A percentile compares a stretch with the other conserved stretches of the same genome.
phyloP scores from a whole-genome alignment of 148 eudicot species.

The Rhododendron molle region DNA sequence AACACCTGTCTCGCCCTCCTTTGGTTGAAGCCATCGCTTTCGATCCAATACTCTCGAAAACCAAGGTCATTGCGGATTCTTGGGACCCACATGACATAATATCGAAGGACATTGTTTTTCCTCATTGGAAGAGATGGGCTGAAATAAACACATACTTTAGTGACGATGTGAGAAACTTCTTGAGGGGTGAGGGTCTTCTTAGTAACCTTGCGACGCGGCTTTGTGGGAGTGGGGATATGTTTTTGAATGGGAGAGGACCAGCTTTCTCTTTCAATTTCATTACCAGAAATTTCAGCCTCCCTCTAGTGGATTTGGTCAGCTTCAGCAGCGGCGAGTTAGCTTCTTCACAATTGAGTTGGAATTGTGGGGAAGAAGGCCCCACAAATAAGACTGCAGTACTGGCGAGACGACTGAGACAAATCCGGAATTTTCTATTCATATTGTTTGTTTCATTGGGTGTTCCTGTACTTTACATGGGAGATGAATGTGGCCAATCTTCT shows the following conservation, averaged over 20 bases:
- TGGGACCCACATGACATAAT: slow-evolving; percentile 58
- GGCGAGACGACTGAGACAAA: slow-evolving; percentile 78
- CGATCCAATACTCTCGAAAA: slow-evolving; percentile 79
- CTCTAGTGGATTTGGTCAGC: slow-evolving; percentile 93
- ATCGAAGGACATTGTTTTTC: slow-evolving; percentile 46
- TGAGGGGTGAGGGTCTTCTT: slow-evolving; percentile 67
- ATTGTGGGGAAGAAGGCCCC: slow-evolving; percentile 95
- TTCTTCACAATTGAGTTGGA: slow-evolving; percentile 79
- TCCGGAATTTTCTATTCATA: slow-evolving; percentile 71
- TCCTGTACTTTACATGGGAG: slow-evolving; percentile 96
- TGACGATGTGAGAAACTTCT: slow-evolving; percentile 57
- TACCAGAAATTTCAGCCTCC: slow-evolving; percentile 61
- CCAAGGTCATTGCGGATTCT: slow-evolving; percentile 77
- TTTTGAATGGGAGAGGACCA: slow-evolving; percentile 71
- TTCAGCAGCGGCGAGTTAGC: slow-evolving; percentile 42
- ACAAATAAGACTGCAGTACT: slow-evolving; percentile 61
- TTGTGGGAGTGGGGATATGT: slow-evolving; percentile 91
- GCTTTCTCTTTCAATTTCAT: slow-evolving; percentile 80
- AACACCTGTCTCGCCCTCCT: slow-evolving; percentile 80
- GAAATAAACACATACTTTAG: slow-evolving; percentile 68
- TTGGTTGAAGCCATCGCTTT: slow-evolving; percentile 83
- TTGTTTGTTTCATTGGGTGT: slow-evolving; percentile 80
- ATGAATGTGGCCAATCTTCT: slow-evolving; percentile 87
- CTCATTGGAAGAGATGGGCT: slow-evolving; percentile 99
- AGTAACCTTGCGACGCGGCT: slow-evolving; percentile 86